Conservation (phyloP, 176 grass and related monocot species). For the Triticum urartu region DNA sequence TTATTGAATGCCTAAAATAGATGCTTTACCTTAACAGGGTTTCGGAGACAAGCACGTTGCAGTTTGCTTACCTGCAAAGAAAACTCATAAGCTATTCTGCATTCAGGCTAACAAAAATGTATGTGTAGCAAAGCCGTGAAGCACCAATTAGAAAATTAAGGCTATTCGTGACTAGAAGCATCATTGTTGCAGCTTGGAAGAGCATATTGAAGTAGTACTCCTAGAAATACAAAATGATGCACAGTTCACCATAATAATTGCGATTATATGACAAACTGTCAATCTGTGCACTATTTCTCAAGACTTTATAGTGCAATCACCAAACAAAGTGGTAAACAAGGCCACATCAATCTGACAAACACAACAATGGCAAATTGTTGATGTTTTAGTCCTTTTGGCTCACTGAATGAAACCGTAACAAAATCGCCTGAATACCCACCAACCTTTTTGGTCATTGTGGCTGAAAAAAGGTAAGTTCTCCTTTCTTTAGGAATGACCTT, state of each 20-base stretch:
- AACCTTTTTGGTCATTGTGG: slow-evolving; percentile 96
- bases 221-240: background rate
- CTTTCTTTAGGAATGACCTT: slow-evolving; percentile 86
- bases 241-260: background rate
- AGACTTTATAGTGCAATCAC: slow-evolving; percentile 5
- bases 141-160: background rate
- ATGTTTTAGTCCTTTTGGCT: background rate
- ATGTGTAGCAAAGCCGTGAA: background rate
- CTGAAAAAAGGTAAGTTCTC: slow-evolving; percentile 88
- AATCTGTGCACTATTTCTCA: background rate
- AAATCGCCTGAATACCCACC: background rate
- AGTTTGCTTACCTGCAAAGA: slow-evolving; percentile 72
- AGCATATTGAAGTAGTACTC: no score
- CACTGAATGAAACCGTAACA: background rate
- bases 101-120: slow-evolving; percentile 20
- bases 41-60: slow-evolving; percentile 86
- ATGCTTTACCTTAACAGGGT: slow-evolving; percentile 79
- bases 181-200: background rate
- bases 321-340: background rate
- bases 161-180: background rate
- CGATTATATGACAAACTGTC: background rate
- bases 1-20: background rate
- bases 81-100: slow-evolving; percentile 5
- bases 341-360: background rate
- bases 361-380: background rate